phyloP scores from a whole-genome alignment of 2,329 filamentous ascomycete species.

The Hyphodiscus sp. region DNA sequence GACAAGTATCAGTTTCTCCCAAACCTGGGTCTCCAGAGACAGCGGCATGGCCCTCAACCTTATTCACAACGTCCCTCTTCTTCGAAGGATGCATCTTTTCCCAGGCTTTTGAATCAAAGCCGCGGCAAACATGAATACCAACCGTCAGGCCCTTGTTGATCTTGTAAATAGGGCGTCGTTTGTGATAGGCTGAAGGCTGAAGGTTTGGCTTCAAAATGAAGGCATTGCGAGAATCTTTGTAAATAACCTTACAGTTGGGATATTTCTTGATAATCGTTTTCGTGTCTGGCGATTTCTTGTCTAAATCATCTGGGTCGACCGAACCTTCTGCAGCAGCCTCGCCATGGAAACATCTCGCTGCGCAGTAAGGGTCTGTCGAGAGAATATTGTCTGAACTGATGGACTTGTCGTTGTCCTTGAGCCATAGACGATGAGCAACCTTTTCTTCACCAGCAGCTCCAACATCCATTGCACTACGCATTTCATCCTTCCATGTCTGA shows the following conservation, averaged over 20 bases:
- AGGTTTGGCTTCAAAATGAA: constrained; percentile 83
- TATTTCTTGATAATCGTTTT: constrained; percentile 47
- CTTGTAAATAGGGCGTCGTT: constrained; percentile 71
- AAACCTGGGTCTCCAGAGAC: constrained; percentile 12
- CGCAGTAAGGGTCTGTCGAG: constrained; percentile 48
- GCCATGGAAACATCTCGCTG: constrained; percentile 51
- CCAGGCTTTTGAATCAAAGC: constrained; percentile 77
- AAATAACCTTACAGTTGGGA: constrained; percentile 75
- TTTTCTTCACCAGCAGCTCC: constrained; percentile 89
- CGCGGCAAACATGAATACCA: constrained; percentile 81
- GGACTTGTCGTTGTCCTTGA: constrained; percentile 42
- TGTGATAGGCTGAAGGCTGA: constrained; percentile 78
- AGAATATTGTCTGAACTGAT: constrained; percentile 25
- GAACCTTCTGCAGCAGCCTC: constrained; percentile 52
- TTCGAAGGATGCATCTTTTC: constrained; percentile 53
- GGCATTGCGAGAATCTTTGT: constrained; percentile 68
- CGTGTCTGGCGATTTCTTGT: constrained; percentile 11
- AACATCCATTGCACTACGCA: constrained; percentile 84
- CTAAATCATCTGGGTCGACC: constrained; percentile 24
- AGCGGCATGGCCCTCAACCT: constrained; percentile 24
- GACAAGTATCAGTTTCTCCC: constrained; percentile 33
- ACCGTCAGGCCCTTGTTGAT: constrained; percentile 74
- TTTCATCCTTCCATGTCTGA: constrained; percentile 85
- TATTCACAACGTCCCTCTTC: constrained; percentile 26
- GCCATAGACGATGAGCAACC: constrained; percentile 74